A percentile compares a stretch with the other conserved stretches of the same genome.
These are phyloP conservation scores for Platanthera zijinensis DNA, from an alignment of 106 monocot species.

Conservation along the genomic window DNA sequence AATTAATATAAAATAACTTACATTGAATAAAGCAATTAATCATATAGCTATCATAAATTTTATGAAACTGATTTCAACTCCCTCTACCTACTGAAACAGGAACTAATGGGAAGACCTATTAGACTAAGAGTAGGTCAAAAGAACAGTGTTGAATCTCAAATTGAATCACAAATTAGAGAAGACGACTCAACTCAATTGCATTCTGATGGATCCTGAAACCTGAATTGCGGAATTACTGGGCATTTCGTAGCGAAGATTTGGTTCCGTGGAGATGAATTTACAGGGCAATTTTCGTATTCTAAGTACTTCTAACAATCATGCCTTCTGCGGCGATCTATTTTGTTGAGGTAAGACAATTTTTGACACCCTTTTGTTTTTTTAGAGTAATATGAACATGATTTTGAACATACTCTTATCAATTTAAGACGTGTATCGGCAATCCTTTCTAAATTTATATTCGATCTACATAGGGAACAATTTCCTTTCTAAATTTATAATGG, in stretches of 20 bases:
- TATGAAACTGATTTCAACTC: neutral
- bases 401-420: neutral
- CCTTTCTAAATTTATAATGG: neutral
- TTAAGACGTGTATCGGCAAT: neutral
- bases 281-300: neutral
- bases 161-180: neutral
- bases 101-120: constrained; percentile 4
- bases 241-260: neutral
- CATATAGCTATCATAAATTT: neutral
- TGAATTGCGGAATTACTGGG: neutral
- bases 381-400: neutral
- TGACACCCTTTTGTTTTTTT: neutral
- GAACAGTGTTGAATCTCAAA: neutral
- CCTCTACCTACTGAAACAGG: neutral
- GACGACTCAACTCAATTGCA: neutral
- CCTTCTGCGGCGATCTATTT: neutral
- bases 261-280: neutral
- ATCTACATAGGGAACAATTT: neutral
- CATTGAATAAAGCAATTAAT: neutral
- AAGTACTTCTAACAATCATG: neutral
- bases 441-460: neutral
- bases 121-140: neutral
- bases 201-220: neutral
- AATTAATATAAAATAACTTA: neutral
- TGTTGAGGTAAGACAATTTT: neutral